These are phyloP conservation scores for Hemisphaericaspora xylanilytica DNA, from an alignment of 1,139 yeast genomes.

Conservation along the genomic window DNA sequence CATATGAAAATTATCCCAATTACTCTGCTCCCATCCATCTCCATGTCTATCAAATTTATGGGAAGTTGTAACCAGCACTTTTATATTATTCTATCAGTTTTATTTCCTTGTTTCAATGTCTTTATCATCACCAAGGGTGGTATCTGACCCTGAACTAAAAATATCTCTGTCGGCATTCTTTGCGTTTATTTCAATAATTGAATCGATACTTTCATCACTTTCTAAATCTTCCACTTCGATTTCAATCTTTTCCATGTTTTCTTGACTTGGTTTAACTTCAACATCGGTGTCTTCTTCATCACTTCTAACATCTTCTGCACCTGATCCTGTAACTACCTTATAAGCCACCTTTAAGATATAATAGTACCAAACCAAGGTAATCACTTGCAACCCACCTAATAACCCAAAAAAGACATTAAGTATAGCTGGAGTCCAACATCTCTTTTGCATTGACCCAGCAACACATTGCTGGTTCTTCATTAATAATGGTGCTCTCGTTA, in stretches of 20 bases:
- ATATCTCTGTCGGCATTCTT: slow-evolving; percentile 6
- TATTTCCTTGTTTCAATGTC: slow-evolving; percentile 3
- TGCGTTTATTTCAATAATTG: slow-evolving; percentile 5
- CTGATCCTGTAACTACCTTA: slow-evolving; percentile 66
- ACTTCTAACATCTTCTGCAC: slow-evolving; percentile 83
- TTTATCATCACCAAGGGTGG: slow-evolving; percentile 11
- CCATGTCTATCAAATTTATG: not conserved
- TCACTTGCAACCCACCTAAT: slow-evolving; percentile 63
- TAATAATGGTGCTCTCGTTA: slow-evolving; percentile 32
- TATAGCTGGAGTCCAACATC: slow-evolving; percentile 60
- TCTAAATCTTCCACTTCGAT: slow-evolving; percentile 3
- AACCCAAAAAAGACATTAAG: slow-evolving; percentile 54
- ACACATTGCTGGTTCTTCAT: slow-evolving; percentile 39
- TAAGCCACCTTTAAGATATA: slow-evolving; percentile 68
- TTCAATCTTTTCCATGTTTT: slow-evolving; percentile 6
- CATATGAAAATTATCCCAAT: not conserved
- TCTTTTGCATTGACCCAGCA: slow-evolving; percentile 24
- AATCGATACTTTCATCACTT: slow-evolving; percentile 4
- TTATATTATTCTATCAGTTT: not conserved
- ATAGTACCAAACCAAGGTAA: slow-evolving; percentile 72
- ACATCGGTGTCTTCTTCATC: slow-evolving; percentile 48
- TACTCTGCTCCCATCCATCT: too few relatives aligned
- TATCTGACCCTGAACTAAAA: slow-evolving; percentile 11
- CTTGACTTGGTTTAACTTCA: slow-evolving; percentile 18
- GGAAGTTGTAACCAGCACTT: too few relatives aligned